Evolutionary conservation across 1,284 basidiomycete species (phyloP).

Genomic region (Phenoliferia sp.): DNA sequence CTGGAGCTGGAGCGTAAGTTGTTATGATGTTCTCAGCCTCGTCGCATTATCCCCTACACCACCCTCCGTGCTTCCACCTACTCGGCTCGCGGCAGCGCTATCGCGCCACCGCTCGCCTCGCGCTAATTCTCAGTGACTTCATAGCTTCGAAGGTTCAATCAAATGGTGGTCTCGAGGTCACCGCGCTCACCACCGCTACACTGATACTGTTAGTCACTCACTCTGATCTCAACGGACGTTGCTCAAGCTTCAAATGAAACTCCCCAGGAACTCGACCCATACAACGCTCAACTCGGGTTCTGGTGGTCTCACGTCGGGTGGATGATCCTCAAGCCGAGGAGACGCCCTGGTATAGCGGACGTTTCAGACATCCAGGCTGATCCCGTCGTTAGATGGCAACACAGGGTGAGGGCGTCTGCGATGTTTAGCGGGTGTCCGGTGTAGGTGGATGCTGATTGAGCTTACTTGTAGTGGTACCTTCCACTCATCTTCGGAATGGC

Average conservation of each 20-base stretch:
- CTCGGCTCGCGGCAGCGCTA: too few species aligned
- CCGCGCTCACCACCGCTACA: constrained; percentile 89
- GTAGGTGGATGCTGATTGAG: too few species aligned
- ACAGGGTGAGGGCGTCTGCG: too few species aligned
- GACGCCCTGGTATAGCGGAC: constrained; percentile 81
- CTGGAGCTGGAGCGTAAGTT: constrained; percentile 79
- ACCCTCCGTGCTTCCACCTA: too few species aligned
- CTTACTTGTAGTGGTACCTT: constrained; percentile 71
- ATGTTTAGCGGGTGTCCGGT: too few species aligned
- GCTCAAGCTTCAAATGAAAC: too few species aligned
- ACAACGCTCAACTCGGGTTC: constrained; percentile 78
- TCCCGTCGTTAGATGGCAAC: constrained; percentile 78
- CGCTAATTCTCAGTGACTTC: too few species aligned
- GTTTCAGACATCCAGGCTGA: constrained; percentile 75
- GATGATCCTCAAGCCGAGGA: constrained; percentile 86
- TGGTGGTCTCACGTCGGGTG: constrained; percentile 77
- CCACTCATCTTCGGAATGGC: constrained; percentile 66
- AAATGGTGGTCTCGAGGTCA: constrained; percentile 92
- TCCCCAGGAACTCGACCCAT: constrained; percentile 92
- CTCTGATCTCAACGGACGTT: too few species aligned
- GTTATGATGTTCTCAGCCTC: too few species aligned
- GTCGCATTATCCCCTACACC: too few species aligned
- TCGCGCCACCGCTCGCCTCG: too few species aligned
- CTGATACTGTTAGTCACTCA: too few species aligned
- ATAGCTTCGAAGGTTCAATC: constrained; percentile 86